Evolutionary conservation across 108 stramenopile species (phyloP), one percentile per base, ranked within the genome.

Genomic region (Cyclotella distinguenda): DNA sequence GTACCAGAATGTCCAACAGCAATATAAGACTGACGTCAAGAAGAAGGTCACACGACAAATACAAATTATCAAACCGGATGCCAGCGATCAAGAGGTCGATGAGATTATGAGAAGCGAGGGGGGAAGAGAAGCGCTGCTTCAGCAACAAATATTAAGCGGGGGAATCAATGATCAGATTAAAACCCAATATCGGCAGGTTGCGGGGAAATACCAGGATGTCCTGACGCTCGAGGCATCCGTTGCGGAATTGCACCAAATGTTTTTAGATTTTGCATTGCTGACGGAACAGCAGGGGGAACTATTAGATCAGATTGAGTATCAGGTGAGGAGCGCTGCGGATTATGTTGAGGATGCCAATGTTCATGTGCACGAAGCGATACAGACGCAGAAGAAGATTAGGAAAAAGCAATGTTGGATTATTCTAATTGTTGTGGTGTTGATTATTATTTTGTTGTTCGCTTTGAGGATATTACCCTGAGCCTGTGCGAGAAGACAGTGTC

Each of bases 211-310:
- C 78, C 96, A 98, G 72, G 99, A 99, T 80, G 97, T 99, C 7
- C 62, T 96, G 64, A 85, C 93, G n/a, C 65, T 99, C 33, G 99
- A 99, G 78, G 91, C 91, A 35, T 81, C 78, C 54, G 97, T 99
- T 26, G 93, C 93, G 6, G 97, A 98, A 70, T 80, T 99, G 49
- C 97, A 99, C 82, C 97, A 98, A 79, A 99, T 99, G 99, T 99
- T 99, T 77, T 62, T 98, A 72, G 99, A 99, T 78, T 97, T 99
- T 80, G 99, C 99, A 6, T 75, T 98, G 35, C 70, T 99, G 60
- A 96, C 96, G n/a, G 99, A 99, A 63, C 96, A 96, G 69, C 99
- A 99, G 72, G 99, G 99, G 38, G 99, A 99, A 70, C 63, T 97
- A 65, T 70, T 99, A 36, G 97, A 99, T 72, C 97, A 97, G 65